Evolutionary conservation across 108 stramenopile genomes (phyloP), one percentile per base, ranked within the genome.

Genomic region (Cyclotella kingstonii): DNA sequence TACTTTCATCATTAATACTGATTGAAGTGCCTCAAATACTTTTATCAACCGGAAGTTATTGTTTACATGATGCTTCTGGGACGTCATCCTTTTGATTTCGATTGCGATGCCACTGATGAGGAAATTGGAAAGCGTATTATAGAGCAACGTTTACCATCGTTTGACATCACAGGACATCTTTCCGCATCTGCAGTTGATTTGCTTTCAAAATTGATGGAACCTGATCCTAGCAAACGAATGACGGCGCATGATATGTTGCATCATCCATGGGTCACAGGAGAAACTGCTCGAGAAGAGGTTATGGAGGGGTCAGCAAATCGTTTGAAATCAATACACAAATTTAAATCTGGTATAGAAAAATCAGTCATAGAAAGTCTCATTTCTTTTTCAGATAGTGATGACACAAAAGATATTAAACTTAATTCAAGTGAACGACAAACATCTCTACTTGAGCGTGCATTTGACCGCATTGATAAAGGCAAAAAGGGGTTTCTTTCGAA

Each of bases 241-340:
- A 83, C 83, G 17, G 82, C 83, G 7, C 61, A 63, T 41, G 76
- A 83, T 18, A 83, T 82, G 84, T 52, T 84, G 41, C 68, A 80
- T 23, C 81, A 80, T 62, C 81, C 86, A 4, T 88, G 87, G 87
- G 73, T 84, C 8, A 52, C 61, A n/a, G 86, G 84, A 25, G 89
- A 86, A 38, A 86, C 84, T 9, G 89, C 89, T 40, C 73, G 71
- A 7, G 84, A 70, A 34, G 82, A 84, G n/a, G 84, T 89, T 35
- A 90, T 88, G 53, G 71, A 77, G 19, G 89, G 78, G 34, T 83
- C 82, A 23, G 89, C 84, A 55, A 77, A 86, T 55, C 84, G 82
- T 26, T 62, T 94, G 18, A 83, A 84, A 28, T 70, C 65, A 29
- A 63, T 80, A 6, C 63, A 64, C 29, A 48, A 59, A 36, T 70